Conservation (phyloP, 2,329 filamentous ascomycete genomes). For the Pseudogymnoascus verrucosus region DNA sequence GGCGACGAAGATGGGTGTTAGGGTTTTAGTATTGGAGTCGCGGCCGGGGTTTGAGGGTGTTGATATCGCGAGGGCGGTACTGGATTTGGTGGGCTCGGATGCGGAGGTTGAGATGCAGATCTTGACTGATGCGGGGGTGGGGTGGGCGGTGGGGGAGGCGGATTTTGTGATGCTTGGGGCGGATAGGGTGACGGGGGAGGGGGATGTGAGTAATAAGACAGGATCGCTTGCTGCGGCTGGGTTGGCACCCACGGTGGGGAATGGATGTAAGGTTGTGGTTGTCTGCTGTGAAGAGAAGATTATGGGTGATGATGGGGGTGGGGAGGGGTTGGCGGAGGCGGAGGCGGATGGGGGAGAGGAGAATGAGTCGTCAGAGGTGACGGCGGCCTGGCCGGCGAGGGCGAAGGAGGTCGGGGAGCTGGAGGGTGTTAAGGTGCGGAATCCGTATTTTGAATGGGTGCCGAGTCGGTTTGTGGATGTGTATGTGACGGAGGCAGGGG, state of each 20-base stretch:
- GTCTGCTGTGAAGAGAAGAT: slow-evolving; percentile 57
- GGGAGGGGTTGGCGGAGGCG: slow-evolving; percentile 26
- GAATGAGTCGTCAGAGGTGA: slow-evolving; percentile 46
- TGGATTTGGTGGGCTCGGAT: slow-evolving; percentile 29
- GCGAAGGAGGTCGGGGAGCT: slow-evolving; percentile 11
- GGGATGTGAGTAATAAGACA: slow-evolving; percentile 59
- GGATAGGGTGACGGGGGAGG: slow-evolving; percentile 49
- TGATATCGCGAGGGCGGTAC: slow-evolving; percentile 35
- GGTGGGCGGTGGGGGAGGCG: slow-evolving; percentile 41
- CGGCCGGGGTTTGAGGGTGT: slow-evolving; percentile 59
- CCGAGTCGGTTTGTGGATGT: slow-evolving; percentile 22
- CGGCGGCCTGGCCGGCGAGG: slow-evolving; percentile 35
- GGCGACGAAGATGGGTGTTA: slow-evolving; percentile 28
- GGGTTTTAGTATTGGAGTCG: slow-evolving; percentile 55
- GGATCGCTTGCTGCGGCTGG: slow-evolving; percentile 53
- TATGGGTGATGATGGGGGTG: slow-evolving; percentile 26
- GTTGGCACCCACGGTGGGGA: slow-evolving; percentile 42
- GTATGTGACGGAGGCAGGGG: slow-evolving; percentile 27
- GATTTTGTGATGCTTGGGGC: slow-evolving; percentile 57
- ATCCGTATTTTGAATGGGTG: slow-evolving; percentile 32
- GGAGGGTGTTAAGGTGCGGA: slow-evolving; percentile 27
- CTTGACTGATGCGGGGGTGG: slow-evolving; percentile 50
- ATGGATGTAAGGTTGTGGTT: slow-evolving; percentile 42
- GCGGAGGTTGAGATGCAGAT: slow-evolving; percentile 31
- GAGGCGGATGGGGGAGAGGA: slow-evolving; percentile 37